These are phyloP conservation scores for Paraglomus occultum DNA, from an alignment of 192 early-diverging fungal species.

Conservation along the genomic window DNA sequence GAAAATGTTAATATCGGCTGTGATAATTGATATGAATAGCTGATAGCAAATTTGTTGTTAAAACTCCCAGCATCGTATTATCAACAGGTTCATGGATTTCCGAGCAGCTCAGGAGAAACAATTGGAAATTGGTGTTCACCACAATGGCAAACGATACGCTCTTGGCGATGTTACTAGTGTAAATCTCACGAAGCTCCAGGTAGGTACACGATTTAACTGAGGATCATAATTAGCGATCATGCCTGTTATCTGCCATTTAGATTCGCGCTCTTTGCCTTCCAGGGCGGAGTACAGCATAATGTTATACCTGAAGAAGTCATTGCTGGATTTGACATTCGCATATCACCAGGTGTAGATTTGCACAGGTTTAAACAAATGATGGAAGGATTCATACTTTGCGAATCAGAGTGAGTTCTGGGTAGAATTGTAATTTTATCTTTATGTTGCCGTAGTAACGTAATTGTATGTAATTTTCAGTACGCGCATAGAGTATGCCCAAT, in stretches of 20 bases:
- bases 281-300: constrained; percentile 74
- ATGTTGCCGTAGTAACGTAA: not conserved
- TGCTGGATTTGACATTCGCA: constrained; percentile 74
- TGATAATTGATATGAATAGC: not conserved
- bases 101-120: constrained; percentile 60
- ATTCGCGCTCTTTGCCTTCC: not conserved
- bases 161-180: constrained; percentile 80
- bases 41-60: not conserved
- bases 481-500: constrained; percentile 60
- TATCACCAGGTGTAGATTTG: constrained; percentile 68
- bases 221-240: not conserved
- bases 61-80: constrained; percentile 36
- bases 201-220: constrained; percentile 6
- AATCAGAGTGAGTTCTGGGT: constrained; percentile 40
- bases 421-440: not conserved
- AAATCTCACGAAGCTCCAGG: constrained; percentile 76
- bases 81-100: constrained; percentile 68
- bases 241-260: not conserved
- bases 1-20: too few relatives aligned
- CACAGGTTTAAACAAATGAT: constrained; percentile 54
- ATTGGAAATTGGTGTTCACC: constrained; percentile 50
- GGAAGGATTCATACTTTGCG: constrained; percentile 40
- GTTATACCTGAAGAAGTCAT: constrained; percentile 72
- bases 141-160: constrained; percentile 49
- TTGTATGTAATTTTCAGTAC: constrained; percentile 39